Percentiles rank a stretch among this genome's conserved stretches.
phyloP scores from a whole-genome alignment of 2,329 filamentous ascomycete genomes.

The Fusarium tanahbumbuense region DNA sequence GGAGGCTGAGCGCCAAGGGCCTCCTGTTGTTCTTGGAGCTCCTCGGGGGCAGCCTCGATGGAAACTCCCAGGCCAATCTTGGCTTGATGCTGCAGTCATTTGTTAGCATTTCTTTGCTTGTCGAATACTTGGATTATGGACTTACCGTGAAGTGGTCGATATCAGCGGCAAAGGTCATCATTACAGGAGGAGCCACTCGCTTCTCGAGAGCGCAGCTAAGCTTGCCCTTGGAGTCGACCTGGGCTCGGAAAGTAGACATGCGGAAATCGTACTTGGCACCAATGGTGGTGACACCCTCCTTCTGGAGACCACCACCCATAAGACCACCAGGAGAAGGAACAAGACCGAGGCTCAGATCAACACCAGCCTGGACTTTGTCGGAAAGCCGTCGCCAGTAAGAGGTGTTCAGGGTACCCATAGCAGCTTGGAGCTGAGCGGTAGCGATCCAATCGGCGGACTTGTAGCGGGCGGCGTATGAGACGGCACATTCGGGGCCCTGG shows the following conservation, averaged over 20 bases:
- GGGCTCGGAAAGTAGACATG: slow-evolving; percentile 93
- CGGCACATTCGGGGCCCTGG: slow-evolving; percentile 87
- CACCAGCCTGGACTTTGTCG: slow-evolving; percentile 95
- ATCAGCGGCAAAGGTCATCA: slow-evolving; percentile 94
- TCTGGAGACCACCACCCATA: slow-evolving; percentile 81
- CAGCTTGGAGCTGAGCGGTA: slow-evolving; percentile 83
- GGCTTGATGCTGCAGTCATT: slow-evolving; percentile 79
- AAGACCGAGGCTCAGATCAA: slow-evolving; percentile 91
- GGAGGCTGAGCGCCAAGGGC: slow-evolving; percentile 61
- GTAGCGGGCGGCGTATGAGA: slow-evolving; percentile 93
- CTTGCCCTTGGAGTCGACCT: slow-evolving; percentile 95
- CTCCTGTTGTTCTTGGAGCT: slow-evolving; percentile 88
- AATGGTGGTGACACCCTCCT: slow-evolving; percentile 90
- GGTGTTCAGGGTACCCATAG: slow-evolving; percentile 86
- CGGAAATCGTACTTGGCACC: slow-evolving; percentile 99
- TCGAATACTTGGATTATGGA: slow-evolving; percentile 34
- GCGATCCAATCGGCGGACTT: slow-evolving; percentile 93
- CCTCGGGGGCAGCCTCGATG: slow-evolving; percentile 85
- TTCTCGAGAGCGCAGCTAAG: slow-evolving; percentile 94
- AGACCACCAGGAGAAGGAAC: slow-evolving; percentile 72
- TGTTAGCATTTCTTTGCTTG: slow-evolving; percentile 34
- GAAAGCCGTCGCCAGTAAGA: slow-evolving; percentile 95
- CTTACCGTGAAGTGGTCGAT: slow-evolving; percentile 95
- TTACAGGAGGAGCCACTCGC: slow-evolving; percentile 91
- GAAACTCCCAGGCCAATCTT: slow-evolving; percentile 96